phyloP scores from a whole-genome alignment of 257 asterid genomes.

The Solanum sparsipilum region DNA sequence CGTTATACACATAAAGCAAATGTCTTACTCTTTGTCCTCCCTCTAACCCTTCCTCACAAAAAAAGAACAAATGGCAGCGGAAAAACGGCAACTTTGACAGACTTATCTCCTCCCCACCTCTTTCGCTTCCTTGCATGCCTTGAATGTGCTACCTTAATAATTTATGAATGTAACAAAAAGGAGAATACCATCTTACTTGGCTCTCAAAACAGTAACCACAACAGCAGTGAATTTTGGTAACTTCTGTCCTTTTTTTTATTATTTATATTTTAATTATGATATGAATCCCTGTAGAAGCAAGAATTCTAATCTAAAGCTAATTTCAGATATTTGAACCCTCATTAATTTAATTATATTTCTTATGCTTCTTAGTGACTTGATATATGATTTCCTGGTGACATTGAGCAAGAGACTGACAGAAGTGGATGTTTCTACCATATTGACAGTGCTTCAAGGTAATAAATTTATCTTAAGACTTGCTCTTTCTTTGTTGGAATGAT shows the following conservation, averaged over 20 bases:
- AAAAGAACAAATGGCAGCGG: not conserved
- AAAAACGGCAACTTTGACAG: not conserved
- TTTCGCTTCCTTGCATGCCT: not conserved
- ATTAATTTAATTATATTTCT: not conserved
- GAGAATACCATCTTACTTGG: not conserved
- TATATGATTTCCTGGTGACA: slow-evolving; percentile 77
- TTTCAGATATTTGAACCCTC: not conserved
- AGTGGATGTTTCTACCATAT: slow-evolving; percentile 84
- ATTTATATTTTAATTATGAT: not conserved
- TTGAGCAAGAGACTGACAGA: slow-evolving; percentile 90
- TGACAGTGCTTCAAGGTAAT: slow-evolving; percentile 71
- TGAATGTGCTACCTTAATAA: not conserved
- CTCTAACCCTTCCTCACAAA: not conserved
- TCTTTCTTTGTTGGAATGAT: slow-evolving; percentile 9
- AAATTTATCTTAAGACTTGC: not conserved
- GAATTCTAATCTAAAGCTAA: not conserved
- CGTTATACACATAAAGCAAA: not conserved
- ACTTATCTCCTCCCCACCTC: not conserved
- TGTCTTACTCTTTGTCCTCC: not conserved
- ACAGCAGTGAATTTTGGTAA: not conserved
- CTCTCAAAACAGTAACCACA: not conserved
- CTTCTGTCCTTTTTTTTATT: not conserved
- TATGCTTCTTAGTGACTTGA: slow-evolving; percentile 61
- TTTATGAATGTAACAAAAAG: not conserved
- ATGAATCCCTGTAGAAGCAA: not conserved